These are phyloP conservation scores for Jackrogersella minutella DNA, from an alignment of 495 filamentous ascomycete species.

Conservation along the genomic window DNA sequence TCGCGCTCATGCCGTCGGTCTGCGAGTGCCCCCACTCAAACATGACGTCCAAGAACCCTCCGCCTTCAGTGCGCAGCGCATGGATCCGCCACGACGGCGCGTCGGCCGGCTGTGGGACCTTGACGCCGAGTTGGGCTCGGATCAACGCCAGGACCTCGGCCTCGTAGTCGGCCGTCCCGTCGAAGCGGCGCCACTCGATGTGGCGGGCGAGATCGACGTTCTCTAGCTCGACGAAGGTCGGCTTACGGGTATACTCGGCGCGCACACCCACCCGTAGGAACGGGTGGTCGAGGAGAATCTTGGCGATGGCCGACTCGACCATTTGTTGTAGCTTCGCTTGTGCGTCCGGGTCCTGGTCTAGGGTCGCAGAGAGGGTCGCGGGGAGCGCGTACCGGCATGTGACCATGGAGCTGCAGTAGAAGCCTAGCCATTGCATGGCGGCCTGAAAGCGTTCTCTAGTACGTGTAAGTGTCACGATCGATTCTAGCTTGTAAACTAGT, in stretches of 20 bases:
- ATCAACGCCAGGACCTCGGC: constrained; percentile 25
- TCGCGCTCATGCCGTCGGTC: constrained; percentile 47
- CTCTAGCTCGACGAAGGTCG: constrained; percentile 41
- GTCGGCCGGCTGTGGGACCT: constrained; percentile 30
- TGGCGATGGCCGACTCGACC: constrained; percentile 43
- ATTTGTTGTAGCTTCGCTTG: constrained; percentile 3
- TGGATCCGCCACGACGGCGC: constrained; percentile 47
- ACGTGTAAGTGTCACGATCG: not conserved
- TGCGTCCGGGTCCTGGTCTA: not conserved
- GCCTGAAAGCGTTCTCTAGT: constrained; percentile 36
- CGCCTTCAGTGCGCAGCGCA: constrained; percentile 19
- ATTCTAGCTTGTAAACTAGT: too few species aligned
- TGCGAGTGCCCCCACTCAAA: constrained; percentile 48
- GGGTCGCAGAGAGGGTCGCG: not conserved
- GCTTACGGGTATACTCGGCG: constrained; percentile 40
- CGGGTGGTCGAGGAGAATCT: constrained; percentile 43
- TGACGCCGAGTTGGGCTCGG: constrained; percentile 38
- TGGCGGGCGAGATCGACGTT: constrained; percentile 44
- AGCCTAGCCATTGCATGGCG: constrained; percentile 42
- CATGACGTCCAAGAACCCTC: constrained; percentile 37
- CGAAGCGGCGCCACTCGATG: constrained; percentile 33
- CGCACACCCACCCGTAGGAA: constrained; percentile 44
- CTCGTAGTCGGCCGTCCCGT: constrained; percentile 16
- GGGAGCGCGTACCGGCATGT: constrained; percentile 45
- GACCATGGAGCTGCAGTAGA: constrained; percentile 48